phyloP scores from a whole-genome alignment of 208 protist genomes.

The Trypanosoma rangeli region DNA sequence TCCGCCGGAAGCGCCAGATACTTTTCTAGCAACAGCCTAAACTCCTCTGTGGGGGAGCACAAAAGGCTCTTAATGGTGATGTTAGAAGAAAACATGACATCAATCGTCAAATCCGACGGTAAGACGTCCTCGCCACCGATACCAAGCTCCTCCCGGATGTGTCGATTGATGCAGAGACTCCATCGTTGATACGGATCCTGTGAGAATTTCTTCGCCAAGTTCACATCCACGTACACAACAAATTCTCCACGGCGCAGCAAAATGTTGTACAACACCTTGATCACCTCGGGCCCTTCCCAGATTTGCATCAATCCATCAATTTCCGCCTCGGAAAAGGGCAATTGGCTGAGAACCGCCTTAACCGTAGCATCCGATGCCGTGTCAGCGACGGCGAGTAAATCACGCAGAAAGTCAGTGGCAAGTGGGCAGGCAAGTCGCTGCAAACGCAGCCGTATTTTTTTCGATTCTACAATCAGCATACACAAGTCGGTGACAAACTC shows the following conservation, averaged over 20 bases:
- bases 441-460: slow-evolving; percentile 67
- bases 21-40: slow-evolving; percentile 50
- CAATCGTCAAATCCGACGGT: slow-evolving; percentile 53
- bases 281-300: slow-evolving; percentile 45
- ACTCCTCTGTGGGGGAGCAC: slow-evolving; percentile 53
- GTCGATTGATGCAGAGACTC: slow-evolving; percentile 53
- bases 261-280: slow-evolving; percentile 68
- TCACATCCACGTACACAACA: slow-evolving; percentile 70
- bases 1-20: not conserved
- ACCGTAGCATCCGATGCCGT: not conserved
- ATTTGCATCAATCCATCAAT: slow-evolving; percentile 44
- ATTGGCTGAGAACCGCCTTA: slow-evolving; percentile 31
- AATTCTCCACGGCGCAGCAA: slow-evolving; percentile 77
- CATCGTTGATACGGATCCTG: slow-evolving; percentile 71
- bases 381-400: slow-evolving; percentile 24
- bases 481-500: slow-evolving; percentile 86
- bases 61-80: slow-evolving; percentile 80
- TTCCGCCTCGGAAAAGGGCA: slow-evolving; percentile 61
- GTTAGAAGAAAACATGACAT: slow-evolving; percentile 77
- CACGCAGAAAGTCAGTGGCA: slow-evolving; percentile 61
- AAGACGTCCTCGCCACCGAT: slow-evolving; percentile 33
- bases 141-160: slow-evolving; percentile 45
- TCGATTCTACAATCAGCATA: slow-evolving; percentile 74
- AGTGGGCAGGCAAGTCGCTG: slow-evolving; percentile 71
- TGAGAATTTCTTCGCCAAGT: slow-evolving; percentile 47